phyloP scores from a whole-genome alignment of 495 filamentous ascomycete species.

The Pyronema domesticum region DNA sequence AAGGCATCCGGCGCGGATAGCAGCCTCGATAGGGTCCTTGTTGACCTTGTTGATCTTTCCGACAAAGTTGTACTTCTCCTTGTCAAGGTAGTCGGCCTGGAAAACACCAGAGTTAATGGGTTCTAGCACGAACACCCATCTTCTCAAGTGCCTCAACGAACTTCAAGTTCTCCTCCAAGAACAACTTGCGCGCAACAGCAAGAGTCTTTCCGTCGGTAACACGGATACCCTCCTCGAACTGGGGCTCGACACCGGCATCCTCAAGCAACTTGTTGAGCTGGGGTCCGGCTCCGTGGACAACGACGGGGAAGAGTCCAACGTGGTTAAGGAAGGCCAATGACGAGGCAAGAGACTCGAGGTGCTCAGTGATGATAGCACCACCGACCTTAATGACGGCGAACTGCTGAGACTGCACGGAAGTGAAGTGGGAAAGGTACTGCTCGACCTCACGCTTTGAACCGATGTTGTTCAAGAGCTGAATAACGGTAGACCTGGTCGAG shows the following conservation, averaged over 20 bases:
- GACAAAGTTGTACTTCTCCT: slow-evolving; percentile 83
- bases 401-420: slow-evolving; percentile 87
- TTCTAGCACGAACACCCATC: slow-evolving; percentile 71
- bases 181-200: slow-evolving; percentile 73
- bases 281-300: slow-evolving; percentile 90
- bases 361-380: slow-evolving; percentile 90
- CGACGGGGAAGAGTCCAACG: slow-evolving; percentile 87
- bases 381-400: slow-evolving; percentile 99
- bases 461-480: slow-evolving; percentile 88
- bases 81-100: slow-evolving; percentile 84
- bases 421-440: slow-evolving; percentile 96
- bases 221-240: slow-evolving; percentile 92
- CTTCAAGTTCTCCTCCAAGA: slow-evolving; percentile 92
- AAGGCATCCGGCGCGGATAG: slow-evolving; percentile 79
- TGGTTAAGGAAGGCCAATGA: slow-evolving; percentile 84
- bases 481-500: slow-evolving; percentile 68
- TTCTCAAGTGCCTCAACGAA: slow-evolving; percentile 80
- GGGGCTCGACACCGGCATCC: slow-evolving; percentile 79
- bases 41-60: slow-evolving; percentile 92
- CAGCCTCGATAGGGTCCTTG: slow-evolving; percentile 75
- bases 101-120: slow-evolving; percentile 90
- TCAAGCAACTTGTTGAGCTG: slow-evolving; percentile 90
- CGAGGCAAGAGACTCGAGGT: slow-evolving; percentile 72
- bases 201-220: slow-evolving; percentile 94
- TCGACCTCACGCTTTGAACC: slow-evolving; percentile 94